phyloP scores from a whole-genome alignment of 257 asterid species.

The Solanum chiquidenum region DNA sequence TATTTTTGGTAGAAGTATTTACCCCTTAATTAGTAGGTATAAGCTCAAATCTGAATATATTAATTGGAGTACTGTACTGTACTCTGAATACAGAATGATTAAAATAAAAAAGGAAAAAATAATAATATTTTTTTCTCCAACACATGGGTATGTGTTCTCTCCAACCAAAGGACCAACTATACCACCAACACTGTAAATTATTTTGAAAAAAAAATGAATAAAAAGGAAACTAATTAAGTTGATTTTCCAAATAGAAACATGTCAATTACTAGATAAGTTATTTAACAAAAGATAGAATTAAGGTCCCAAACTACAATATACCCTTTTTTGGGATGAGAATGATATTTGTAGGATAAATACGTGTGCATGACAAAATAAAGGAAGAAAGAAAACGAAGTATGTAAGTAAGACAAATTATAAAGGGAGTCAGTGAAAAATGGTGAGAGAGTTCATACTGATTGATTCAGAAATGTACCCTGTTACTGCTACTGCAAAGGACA shows the following conservation, averaged over 20 bases:
- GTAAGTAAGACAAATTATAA: neutral
- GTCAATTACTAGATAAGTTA: neutral
- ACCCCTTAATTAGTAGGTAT: too few relatives aligned
- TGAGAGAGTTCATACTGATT: neutral
- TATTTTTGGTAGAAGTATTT: neutral
- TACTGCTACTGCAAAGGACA: neutral
- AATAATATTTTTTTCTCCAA: too few relatives aligned
- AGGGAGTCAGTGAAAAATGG: neutral
- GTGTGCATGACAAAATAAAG: neutral
- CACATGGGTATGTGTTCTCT: neutral
- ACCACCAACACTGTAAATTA: neutral
- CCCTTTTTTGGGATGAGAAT: neutral
- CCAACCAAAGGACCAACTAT: neutral
- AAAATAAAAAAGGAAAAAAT: neutral
- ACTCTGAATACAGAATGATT: neutral
- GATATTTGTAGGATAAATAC: neutral
- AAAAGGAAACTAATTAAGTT: neutral
- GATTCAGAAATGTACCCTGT: neutral
- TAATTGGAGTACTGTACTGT: neutral
- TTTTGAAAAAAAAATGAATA: neutral
- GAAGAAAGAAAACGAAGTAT: neutral
- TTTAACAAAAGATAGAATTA: neutral
- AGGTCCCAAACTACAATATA: neutral
- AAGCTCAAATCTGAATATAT: too few relatives aligned
- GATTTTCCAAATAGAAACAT: neutral